These are phyloP conservation scores for Phtheirospermum japonicum DNA, from an alignment of 257 asterid species.

Conservation along the genomic window DNA sequence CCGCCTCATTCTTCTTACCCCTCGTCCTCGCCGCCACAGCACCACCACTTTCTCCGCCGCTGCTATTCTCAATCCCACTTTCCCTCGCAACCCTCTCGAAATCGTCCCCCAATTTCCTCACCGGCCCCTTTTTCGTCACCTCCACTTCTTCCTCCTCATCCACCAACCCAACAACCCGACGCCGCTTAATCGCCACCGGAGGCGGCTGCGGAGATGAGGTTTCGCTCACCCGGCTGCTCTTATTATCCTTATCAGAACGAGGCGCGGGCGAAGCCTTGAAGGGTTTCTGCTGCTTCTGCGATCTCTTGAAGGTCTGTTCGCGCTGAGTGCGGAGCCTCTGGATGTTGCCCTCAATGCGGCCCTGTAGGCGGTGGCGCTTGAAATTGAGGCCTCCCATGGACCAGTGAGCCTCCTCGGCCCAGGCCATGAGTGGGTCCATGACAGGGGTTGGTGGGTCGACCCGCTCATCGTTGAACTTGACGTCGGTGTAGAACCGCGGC, in stretches of 20 bases:
- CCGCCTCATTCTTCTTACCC: slow-evolving; percentile 25
- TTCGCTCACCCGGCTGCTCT: neutral
- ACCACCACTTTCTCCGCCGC: slow-evolving; percentile 10
- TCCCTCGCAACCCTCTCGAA: slow-evolving; percentile 76
- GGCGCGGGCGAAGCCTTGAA: slow-evolving; percentile 3
- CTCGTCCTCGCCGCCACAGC: slow-evolving; percentile 33
- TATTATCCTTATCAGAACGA: neutral
- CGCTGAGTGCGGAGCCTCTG: slow-evolving; percentile 57
- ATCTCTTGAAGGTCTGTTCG: slow-evolving; percentile 1
- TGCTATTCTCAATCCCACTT: slow-evolving; percentile 25
- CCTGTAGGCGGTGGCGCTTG: slow-evolving; percentile 86
- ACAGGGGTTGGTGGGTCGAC: slow-evolving; percentile 80
- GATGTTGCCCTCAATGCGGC: slow-evolving; percentile 86
- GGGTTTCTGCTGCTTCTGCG: slow-evolving; percentile 28
- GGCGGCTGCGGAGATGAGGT: slow-evolving; percentile 67
- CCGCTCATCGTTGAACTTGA: slow-evolving; percentile 48
- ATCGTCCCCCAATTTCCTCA: slow-evolving; percentile 73
- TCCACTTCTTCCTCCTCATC: slow-evolving; percentile 44
- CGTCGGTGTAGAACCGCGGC: slow-evolving; percentile 70
- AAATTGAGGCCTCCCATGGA: slow-evolving; percentile 87
- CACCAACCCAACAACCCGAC: slow-evolving; percentile 48
- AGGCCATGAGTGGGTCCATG: slow-evolving; percentile 58
- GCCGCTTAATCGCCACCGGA: slow-evolving; percentile 65
- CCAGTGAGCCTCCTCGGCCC: slow-evolving; percentile 97
- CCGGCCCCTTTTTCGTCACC: slow-evolving; percentile 40